Base-by-base conservation (phyloP, 768 basidiomycete species). In the Trametes meyenii region DNA sequence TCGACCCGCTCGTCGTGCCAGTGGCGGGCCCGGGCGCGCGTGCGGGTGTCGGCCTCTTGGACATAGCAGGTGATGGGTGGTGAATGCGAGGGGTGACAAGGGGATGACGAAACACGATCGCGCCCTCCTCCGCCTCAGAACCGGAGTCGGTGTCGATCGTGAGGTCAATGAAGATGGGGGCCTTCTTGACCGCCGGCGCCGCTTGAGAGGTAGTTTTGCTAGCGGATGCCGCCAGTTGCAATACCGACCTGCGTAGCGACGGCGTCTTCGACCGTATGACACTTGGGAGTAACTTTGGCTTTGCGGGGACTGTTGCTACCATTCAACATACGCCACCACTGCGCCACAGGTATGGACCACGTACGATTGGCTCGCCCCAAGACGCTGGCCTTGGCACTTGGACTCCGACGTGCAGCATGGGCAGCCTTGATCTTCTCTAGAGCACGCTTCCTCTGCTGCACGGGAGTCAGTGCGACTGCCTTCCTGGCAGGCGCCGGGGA, bases 381-480 rank as follows among this genome's bases (percentile, higher is more conserved):
- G 1, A 56, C 29, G 35, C 35, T 44, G 16, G 19, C 23, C 50
- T 62, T 62, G 10, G 26, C 49, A n/a, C 49, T 56, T 2, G 50
- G 36, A 38, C 55, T 50, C 21, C 36, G 50, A 23, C 61, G 61
- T 11, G 35, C 42, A 10, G 50, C 55, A 45, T 56, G 50, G 2
- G 45, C 52, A 17, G 50, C 50, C 33, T 46, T 43, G n/a, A 56
- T 36, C 36, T 62, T 56, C 55, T 56, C 26, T 21, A 51, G 14
- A 1, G n/a, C 54, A 19, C 50, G 49, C 21, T 43, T 39, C 23
- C 48, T 42, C 17, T 53, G 60, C 48, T 51, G 36, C 11, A 52
- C 49, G 46, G 50, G 45, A 45, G 13, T 84, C 97, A 60, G 83
- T 96, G 67, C 94, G 92, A 35, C 78, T 96, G 40, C 85, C 91